Conservation (phyloP, 164 flowering plant species). For the Pachysandra terminalis region DNA sequence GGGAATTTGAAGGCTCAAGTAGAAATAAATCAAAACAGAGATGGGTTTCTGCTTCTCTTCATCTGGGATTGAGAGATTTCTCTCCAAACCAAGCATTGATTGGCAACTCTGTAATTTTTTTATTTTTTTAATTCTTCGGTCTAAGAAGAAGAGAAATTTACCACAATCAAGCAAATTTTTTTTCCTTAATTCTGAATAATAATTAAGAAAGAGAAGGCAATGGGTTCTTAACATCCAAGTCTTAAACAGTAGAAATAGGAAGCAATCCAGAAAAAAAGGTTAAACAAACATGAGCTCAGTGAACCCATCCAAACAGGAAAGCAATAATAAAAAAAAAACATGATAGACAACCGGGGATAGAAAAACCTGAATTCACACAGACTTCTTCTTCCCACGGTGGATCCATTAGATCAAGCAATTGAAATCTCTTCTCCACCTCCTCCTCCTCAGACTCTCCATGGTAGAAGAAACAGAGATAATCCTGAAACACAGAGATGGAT, state of each 20-base stretch:
- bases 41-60: too few relatives aligned
- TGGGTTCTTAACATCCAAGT: constrained; percentile 1
- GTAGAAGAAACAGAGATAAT: constrained; percentile 1
- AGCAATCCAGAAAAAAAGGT: constrained; percentile 22
- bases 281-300: constrained; percentile 29
- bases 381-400: constrained; percentile 34
- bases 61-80: too few relatives aligned
- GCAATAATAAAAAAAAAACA: constrained; percentile 16
- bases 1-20: constrained; percentile 26
- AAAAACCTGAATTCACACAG: constrained; percentile 51
- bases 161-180: too few relatives aligned
- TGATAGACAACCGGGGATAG: constrained; percentile 35
- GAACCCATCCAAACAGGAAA: constrained; percentile 35
- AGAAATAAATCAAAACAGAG: constrained; percentile 23
- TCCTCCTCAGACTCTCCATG: neutral
- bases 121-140: too few relatives aligned
- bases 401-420: constrained; percentile 37
- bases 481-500: constrained; percentile 4
- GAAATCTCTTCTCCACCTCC: constrained; percentile 21
- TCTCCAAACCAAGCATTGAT: too few relatives aligned
- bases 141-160: too few relatives aligned
- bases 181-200: too few relatives aligned
- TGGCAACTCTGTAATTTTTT: too few relatives aligned
- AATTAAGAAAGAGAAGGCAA: neutral
- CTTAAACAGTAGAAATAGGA: constrained; percentile 14